These are phyloP conservation scores for Erysimum cheiri DNA, from an alignment of 441 rosid genomes.

Conservation along the genomic window DNA sequence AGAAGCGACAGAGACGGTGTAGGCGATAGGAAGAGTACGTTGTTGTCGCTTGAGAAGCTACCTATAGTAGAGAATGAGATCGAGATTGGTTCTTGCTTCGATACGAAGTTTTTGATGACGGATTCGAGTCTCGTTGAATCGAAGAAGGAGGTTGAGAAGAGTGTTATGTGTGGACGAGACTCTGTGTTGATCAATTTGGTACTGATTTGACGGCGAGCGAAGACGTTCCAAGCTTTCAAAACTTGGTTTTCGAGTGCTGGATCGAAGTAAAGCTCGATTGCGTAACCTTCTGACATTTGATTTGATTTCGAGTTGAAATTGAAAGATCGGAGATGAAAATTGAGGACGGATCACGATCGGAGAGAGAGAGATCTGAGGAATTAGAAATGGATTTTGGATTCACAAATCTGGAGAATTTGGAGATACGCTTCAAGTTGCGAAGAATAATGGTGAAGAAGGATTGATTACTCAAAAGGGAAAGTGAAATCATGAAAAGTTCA, in stretches of 20 bases:
- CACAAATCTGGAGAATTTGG: neutral
- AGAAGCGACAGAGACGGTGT: conserved; percentile 76
- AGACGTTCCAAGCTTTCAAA: conserved; percentile 91
- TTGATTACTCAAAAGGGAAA: neutral
- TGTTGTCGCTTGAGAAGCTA: conserved; percentile 66
- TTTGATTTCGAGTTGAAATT: conserved; percentile 22
- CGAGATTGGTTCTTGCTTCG: conserved; percentile 73
- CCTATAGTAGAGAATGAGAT: conserved; percentile 73
- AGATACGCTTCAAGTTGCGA: conserved; percentile 1
- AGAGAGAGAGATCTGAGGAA: conserved; percentile 15
- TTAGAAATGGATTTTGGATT: neutral
- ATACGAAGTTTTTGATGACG: conserved; percentile 57
- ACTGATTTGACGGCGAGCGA: conserved; percentile 95
- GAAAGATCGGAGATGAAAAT: conserved; percentile 5
- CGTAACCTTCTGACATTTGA: conserved; percentile 67
- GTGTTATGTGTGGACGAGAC: conserved; percentile 90
- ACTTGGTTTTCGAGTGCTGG: conserved; percentile 96
- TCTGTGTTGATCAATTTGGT: conserved; percentile 85
- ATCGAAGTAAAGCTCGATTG: conserved; percentile 87
- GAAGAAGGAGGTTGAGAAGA: conserved; percentile 60
- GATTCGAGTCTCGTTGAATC: conserved; percentile 78
- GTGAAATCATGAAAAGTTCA: neutral
- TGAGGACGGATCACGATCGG: neutral
- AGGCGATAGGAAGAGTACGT: conserved; percentile 79
- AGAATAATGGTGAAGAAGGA: neutral